These are phyloP conservation scores for Aspergillus fumigatus DNA, from an alignment of 2,329 filamentous ascomycete species.

Conservation along the genomic window DNA sequence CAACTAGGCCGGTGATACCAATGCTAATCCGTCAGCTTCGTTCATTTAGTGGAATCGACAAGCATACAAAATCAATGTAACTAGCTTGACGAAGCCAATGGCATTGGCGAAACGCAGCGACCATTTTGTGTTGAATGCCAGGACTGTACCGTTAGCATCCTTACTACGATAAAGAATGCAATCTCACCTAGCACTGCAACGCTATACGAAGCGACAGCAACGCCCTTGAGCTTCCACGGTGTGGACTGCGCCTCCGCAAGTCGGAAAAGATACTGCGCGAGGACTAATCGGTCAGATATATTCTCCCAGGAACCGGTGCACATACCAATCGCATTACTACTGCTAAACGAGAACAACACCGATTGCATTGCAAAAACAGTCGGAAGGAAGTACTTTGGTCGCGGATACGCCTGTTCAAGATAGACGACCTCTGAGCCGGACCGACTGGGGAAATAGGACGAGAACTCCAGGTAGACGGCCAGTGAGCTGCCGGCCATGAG, in stretches of 20 bases:
- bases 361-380: conserved; percentile 61
- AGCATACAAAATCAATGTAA: conserved; percentile 55
- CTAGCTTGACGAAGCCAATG: conserved; percentile 56
- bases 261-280: conserved; percentile 60
- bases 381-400: conserved; percentile 61
- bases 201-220: conserved; percentile 61
- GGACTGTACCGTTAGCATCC: conserved; percentile 23
- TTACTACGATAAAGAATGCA: not conserved
- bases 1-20: conserved; percentile 57
- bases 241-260: conserved; percentile 49
- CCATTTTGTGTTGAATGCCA: conserved; percentile 54
- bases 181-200: conserved; percentile 50
- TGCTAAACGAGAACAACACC: conserved; percentile 61
- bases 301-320: conserved; percentile 16
- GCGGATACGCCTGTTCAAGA: conserved; percentile 63
- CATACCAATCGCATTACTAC: conserved; percentile 57
- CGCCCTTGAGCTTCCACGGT: conserved; percentile 63
- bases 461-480: conserved; percentile 59
- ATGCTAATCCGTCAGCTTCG: conserved; percentile 31
- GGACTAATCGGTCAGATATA: conserved; percentile 38
- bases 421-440: conserved; percentile 65
- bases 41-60: conserved; percentile 1
- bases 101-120: conserved; percentile 54
- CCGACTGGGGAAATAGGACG: conserved; percentile 62
- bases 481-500: conserved; percentile 54